Evolutionary conservation across 2,329 filamentous ascomycete genomes (phyloP).

Genomic region (Lachnellula occidentalis): DNA sequence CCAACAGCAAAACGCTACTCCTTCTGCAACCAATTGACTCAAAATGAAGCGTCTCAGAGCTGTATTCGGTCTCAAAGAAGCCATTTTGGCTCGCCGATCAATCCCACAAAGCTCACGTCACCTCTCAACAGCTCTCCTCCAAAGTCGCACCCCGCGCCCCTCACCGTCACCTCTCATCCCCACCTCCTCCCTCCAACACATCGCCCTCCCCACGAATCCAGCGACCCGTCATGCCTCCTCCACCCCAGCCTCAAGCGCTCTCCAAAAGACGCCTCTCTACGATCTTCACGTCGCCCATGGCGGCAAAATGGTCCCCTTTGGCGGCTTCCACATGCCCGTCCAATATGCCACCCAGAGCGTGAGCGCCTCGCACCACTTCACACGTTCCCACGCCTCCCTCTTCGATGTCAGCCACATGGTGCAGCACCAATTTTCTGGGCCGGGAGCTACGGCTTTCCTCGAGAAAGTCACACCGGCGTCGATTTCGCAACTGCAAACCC

Average conservation of each 20-base stretch:
- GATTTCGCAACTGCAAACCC: constrained; percentile 55
- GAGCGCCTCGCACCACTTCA: constrained; percentile 83
- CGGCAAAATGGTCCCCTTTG: constrained; percentile 96
- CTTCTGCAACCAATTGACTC: constrained; percentile 16
- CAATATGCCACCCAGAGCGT: constrained; percentile 77
- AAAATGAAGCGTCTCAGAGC: constrained; percentile 29
- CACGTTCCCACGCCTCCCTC: constrained; percentile 77
- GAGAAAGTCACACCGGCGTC: constrained; percentile 78
- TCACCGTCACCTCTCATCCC: constrained; percentile 6
- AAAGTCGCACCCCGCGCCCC: constrained; percentile 5
- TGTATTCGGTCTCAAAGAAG: constrained; percentile 18
- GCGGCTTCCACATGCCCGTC: constrained; percentile 87
- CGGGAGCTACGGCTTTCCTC: constrained; percentile 74
- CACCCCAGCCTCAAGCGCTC: constrained; percentile 23
- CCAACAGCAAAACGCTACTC: constrained; percentile 2
- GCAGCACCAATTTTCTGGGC: constrained; percentile 79
- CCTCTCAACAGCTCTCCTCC: constrained; percentile 23
- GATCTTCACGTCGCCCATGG: constrained; percentile 72
- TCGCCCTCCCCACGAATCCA: not conserved
- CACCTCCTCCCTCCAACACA: constrained; percentile 1
- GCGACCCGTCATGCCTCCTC: constrained; percentile 19
- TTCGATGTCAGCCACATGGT: constrained; percentile 98
- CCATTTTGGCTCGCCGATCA: constrained; percentile 6
- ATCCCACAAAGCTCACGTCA: constrained; percentile 16
- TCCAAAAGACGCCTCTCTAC: constrained; percentile 68